Percentiles rank a stretch among this genome's conserved stretches.
Evolutionary conservation across 108 stramenopile species (phyloP).

Genomic region (Skeletonema costatum): DNA sequence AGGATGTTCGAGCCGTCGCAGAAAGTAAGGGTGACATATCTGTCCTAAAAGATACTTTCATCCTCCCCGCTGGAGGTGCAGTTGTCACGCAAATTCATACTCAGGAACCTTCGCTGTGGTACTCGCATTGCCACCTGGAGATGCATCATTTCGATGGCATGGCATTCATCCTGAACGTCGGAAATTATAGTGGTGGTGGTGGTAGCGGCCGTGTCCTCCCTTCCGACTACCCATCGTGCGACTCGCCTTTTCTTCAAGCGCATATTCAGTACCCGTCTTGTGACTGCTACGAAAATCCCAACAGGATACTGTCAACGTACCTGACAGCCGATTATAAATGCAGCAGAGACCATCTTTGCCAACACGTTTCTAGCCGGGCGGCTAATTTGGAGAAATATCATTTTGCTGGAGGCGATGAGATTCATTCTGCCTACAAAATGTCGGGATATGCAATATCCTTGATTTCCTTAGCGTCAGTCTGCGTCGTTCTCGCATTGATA

Average conservation of each 20-base stretch:
- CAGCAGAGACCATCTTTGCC: slow-evolving; percentile 16
- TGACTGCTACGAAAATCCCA: slow-evolving; percentile 9
- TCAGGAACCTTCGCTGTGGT: slow-evolving; percentile 14
- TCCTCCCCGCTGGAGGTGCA: slow-evolving; percentile 24
- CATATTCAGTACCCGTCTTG: slow-evolving; percentile 12
- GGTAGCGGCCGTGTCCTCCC: not conserved
- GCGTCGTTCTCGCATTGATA: too few relatives aligned
- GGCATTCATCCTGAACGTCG: slow-evolving; percentile 27
- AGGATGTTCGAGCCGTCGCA: slow-evolving; percentile 9
- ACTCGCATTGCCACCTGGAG: slow-evolving; percentile 19
- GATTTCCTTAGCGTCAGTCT: too few relatives aligned
- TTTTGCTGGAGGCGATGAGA: not conserved
- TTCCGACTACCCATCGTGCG: slow-evolving; percentile 9
- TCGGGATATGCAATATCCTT: too few relatives aligned
- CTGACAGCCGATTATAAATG: slow-evolving; percentile 15
- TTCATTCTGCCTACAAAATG: not conserved
- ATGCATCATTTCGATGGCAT: slow-evolving; percentile 14
- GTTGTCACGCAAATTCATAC: slow-evolving; percentile 17
- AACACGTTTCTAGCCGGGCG: not conserved
- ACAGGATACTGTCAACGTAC: not conserved
- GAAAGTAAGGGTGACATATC: not conserved
- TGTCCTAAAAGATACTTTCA: slow-evolving; percentile 18
- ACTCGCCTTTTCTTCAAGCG: not conserved
- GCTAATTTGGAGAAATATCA: not conserved
- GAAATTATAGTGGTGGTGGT: slow-evolving; percentile 4